Evolutionary conservation across 345 rosid species (phyloP), one percentile per base, ranked within the genome.

Genomic region (Ailanthus altissimus): DNA sequence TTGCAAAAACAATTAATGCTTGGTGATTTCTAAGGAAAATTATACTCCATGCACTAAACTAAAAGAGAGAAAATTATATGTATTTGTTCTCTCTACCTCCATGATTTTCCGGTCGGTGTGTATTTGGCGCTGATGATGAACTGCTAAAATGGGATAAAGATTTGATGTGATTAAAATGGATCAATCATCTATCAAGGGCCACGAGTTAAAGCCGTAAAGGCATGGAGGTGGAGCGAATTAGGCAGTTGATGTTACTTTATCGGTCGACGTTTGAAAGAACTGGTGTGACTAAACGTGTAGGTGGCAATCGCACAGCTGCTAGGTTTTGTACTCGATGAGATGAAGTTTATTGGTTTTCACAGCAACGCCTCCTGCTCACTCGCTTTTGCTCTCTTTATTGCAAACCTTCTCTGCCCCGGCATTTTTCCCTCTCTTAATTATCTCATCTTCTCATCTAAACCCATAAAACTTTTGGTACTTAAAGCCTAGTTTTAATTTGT

Each of bases 231-330:
- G 84, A 87, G 74, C 82, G 95, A 72, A 74, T 79, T 57, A 87
- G 79, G 75, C 89, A 88, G 82, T 78, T 91, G 81, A 73, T 90
- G 83, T 79, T 84, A 26, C 87, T 91, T 5, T 85, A n/a, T n/a
- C n/a, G 90, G 80, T 89, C 83, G 26, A 85, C 82, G 70, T 51
- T 74, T 25, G 86, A 83, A 81, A 85, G 75, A 65, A 79, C 47
- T 49, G 89, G 90, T 38, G 88, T 89, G 20, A 88, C 87, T 83
- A n/a, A n/a, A n/a, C 92, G 90, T 10, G 92, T 88, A 83, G 97
- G 97, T 86, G 98, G 97, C 71, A 93, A 93, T 75, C 98, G 90
- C 80, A 92, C 95, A 38, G 92, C 94, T 45, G 90, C 98, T 63
- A 88, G 97, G 81, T 92, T 90, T 82, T 92, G 95, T 77, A 89